These are phyloP conservation scores for Leersia perrieri DNA, from an alignment of 176 grass and related monocot species.

Conservation along the genomic window DNA sequence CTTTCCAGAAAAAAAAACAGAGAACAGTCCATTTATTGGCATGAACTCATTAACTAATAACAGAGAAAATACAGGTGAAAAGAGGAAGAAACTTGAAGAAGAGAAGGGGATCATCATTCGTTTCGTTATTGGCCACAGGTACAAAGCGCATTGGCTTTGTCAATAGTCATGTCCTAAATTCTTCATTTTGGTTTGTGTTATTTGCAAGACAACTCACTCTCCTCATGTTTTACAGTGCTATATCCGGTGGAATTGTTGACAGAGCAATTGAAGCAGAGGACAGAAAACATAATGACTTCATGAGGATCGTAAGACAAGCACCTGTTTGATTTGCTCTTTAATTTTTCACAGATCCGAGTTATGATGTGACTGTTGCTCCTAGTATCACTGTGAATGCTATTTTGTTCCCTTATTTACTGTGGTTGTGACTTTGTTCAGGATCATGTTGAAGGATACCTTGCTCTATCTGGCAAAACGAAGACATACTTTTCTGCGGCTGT, in stretches of 20 bases:
- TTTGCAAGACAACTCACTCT: not conserved
- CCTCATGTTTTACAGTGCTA: slow-evolving; percentile 40
- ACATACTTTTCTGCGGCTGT: slow-evolving; percentile 71
- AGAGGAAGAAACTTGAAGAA: slow-evolving; percentile 87
- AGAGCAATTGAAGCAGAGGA: slow-evolving; percentile 75
- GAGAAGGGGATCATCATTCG: slow-evolving; percentile 88
- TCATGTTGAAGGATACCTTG: slow-evolving; percentile 76
- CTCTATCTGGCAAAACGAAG: slow-evolving; percentile 69
- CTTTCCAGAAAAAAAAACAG: not conserved
- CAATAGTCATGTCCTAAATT: not conserved
- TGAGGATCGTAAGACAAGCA: slow-evolving; percentile 60
- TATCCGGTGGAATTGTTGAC: slow-evolving; percentile 72
- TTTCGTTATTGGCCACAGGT: slow-evolving; percentile 98
- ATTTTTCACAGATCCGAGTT: not conserved
- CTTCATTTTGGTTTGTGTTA: not conserved
- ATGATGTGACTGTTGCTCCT: not conserved
- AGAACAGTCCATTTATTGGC: not conserved
- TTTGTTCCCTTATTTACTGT: slow-evolving; percentile 25
- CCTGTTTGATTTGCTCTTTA: not conserved
- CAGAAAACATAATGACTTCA: slow-evolving; percentile 68
- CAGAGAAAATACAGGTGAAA: slow-evolving; percentile 59
- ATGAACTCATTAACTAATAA: not conserved
- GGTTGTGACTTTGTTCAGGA: slow-evolving; percentile 39
- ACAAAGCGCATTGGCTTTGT: not conserved
- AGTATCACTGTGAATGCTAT: not conserved